Evolutionary conservation across 1,284 basidiomycete species (phyloP).

Genomic region (Dichomitus squalens): DNA sequence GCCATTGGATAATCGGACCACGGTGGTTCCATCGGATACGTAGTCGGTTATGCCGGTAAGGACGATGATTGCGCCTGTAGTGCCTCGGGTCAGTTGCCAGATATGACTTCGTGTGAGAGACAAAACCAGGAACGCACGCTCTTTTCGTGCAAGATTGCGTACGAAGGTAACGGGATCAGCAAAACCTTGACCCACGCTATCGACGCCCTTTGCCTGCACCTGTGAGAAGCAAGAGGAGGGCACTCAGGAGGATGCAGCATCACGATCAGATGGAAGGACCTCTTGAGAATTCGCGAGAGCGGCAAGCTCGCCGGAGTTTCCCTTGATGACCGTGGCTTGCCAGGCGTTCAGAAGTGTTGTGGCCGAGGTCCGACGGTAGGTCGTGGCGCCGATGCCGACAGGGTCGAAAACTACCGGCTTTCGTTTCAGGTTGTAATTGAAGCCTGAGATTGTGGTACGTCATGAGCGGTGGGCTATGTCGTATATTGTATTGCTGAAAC

Average conservation of each 20-base stretch:
- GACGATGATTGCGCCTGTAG: slow-evolving; percentile 76
- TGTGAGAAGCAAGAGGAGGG: slow-evolving; percentile 26
- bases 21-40: slow-evolving; percentile 79
- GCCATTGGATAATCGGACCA: slow-evolving; percentile 78
- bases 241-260: not conserved
- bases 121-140: slow-evolving; percentile 54
- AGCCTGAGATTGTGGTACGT: slow-evolving; percentile 36
- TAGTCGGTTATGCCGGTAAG: slow-evolving; percentile 87
- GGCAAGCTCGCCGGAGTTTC: slow-evolving; percentile 91
- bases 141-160: slow-evolving; percentile 68
- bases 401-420: slow-evolving; percentile 94
- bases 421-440: slow-evolving; percentile 67
- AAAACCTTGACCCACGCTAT: slow-evolving; percentile 80
- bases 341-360: slow-evolving; percentile 79
- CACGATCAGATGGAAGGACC: slow-evolving; percentile 38
- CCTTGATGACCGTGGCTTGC: slow-evolving; percentile 94
- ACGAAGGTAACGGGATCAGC: slow-evolving; percentile 77
- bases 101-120: slow-evolving; percentile 26
- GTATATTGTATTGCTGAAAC: not conserved
- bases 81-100: not conserved
- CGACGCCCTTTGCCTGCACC: slow-evolving; percentile 87
- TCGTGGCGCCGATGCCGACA: slow-evolving; percentile 89
- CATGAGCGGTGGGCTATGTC: not conserved
- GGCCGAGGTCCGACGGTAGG: slow-evolving; percentile 66
- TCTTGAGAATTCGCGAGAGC: slow-evolving; percentile 76